Base-by-base conservation (phyloP, 306 rosid species). In the Malus sylvestris region DNA sequence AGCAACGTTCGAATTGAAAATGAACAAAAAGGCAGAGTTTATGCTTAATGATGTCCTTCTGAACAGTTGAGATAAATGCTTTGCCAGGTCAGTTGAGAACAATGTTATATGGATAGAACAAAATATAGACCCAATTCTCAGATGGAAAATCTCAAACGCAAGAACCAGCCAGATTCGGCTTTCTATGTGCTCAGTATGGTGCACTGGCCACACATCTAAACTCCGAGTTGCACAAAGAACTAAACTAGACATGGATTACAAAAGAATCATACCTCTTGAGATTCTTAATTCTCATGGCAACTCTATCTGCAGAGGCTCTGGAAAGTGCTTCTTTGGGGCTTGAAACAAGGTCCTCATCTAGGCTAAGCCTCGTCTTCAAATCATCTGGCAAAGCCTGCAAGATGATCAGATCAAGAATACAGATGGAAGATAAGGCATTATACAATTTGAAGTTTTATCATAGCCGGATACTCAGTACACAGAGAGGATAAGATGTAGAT, bases 311-410 rank as follows among this genome's bases (percentile, higher is more conserved):
- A n/a, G 97, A 88, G 79, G 90, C 97, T 85, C 89, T 89, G 81
- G 90, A 88, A 73, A 95, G 96, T 87, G 97, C 91, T 83, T 90
- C 98, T 82, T 83, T 96, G 68, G 99, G 98, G 88, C 98, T 92
- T 53, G 96, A 92, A 81, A 88, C 96, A 83, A 89, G 83, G 81
- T 96, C 99, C 84, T 96, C 99, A 76, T 96, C 93, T 13, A 92
- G 88, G 89, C 98, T 92, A 74, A 96, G 98, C 81, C 84, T 96
- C n/a, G 93, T 83, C 96, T 78, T 92, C 66, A 96, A 89, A 91
- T 96, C 99, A 35, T 96, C 99, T 76, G 99, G 99, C 80, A 96
- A 86, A 79, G 99, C 97, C 99, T 96, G 87, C 79, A 75, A 81
- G 81, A 87, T 51, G 72, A 83, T 83, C 61, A 75, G 80, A 79